Conservation (phyloP, 352 stramenopile species). For the Phytophthora quininea region DNA sequence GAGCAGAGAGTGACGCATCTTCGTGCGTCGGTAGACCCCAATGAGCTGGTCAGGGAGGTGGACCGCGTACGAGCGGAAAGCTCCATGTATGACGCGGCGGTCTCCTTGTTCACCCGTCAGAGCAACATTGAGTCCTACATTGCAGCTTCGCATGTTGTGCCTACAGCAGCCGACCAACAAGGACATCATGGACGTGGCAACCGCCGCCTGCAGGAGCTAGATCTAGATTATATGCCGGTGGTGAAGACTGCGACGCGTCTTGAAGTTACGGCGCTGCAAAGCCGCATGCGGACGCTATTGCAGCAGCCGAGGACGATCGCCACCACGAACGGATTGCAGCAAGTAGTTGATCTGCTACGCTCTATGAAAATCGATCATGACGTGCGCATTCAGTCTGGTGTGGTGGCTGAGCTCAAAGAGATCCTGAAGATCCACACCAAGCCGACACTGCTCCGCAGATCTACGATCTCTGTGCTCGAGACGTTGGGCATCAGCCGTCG, state of each 20-base stretch:
- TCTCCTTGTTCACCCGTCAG: constrained; percentile 62
- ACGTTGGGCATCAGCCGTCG: constrained; percentile 72
- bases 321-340: constrained; percentile 74
- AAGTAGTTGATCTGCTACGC: constrained; percentile 82
- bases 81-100: constrained; percentile 69
- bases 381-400: constrained; percentile 70
- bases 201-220: constrained; percentile 63
- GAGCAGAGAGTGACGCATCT: constrained; percentile 81
- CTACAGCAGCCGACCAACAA: constrained; percentile 50
- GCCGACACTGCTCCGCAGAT: constrained; percentile 74
- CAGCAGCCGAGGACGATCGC: constrained; percentile 54
- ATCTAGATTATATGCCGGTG: constrained; percentile 65
- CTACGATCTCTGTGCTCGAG: constrained; percentile 74
- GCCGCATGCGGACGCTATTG: constrained; percentile 69
- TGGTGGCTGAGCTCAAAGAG: constrained; percentile 78
- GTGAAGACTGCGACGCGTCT: constrained; percentile 70
- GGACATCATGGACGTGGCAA: constrained; percentile 44
- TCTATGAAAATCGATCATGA: constrained; percentile 75
- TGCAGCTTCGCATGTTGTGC: constrained; percentile 55
- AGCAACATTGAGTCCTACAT: constrained; percentile 67
- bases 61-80: constrained; percentile 72
- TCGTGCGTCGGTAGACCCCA: constrained; percentile 66
- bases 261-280: constrained; percentile 75
- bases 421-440: constrained; percentile 84
- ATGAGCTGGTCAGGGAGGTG: constrained; percentile 83